phyloP scores from a whole-genome alignment of 208 protist species.

The Tetramitus jugosus region DNA sequence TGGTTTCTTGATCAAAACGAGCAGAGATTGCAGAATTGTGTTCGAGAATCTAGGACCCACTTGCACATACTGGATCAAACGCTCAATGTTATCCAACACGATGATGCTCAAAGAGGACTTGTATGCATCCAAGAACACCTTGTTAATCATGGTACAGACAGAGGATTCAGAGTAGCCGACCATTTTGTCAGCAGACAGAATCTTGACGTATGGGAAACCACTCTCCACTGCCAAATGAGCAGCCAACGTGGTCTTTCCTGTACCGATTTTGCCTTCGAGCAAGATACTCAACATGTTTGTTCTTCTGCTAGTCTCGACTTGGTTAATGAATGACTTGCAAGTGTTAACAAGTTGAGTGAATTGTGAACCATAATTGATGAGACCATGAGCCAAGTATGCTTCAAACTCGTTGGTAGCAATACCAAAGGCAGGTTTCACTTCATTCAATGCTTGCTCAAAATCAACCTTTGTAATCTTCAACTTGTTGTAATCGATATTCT shows the following conservation, averaged over 20 bases:
- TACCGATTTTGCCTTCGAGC: conserved; percentile 71
- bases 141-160: conserved; percentile 78
- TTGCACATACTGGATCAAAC: conserved; percentile 86
- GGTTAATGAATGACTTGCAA: conserved; percentile 58
- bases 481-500: conserved; percentile 49
- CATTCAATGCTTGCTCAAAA: conserved; percentile 59
- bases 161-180: conserved; percentile 64
- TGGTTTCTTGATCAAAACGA: conserved; percentile 83
- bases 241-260: conserved; percentile 92
- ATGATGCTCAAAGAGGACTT: conserved; percentile 88
- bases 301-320: conserved; percentile 63
- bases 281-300: conserved; percentile 84
- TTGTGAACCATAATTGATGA: conserved; percentile 77
- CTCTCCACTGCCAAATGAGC: conserved; percentile 69
- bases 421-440: conserved; percentile 92
- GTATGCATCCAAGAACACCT: conserved; percentile 97
- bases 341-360: conserved; percentile 59
- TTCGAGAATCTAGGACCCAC: conserved; percentile 97
- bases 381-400: conserved; percentile 69
- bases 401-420: conserved; percentile 76
- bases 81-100: conserved; percentile 96
- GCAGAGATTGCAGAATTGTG: conserved; percentile 85
- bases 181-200: conserved; percentile 82
- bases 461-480: conserved; percentile 49
- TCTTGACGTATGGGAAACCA: conserved; percentile 92